These are phyloP conservation scores for Lophium mytilinum DNA, from an alignment of 495 filamentous ascomycete genomes.

Conservation along the genomic window DNA sequence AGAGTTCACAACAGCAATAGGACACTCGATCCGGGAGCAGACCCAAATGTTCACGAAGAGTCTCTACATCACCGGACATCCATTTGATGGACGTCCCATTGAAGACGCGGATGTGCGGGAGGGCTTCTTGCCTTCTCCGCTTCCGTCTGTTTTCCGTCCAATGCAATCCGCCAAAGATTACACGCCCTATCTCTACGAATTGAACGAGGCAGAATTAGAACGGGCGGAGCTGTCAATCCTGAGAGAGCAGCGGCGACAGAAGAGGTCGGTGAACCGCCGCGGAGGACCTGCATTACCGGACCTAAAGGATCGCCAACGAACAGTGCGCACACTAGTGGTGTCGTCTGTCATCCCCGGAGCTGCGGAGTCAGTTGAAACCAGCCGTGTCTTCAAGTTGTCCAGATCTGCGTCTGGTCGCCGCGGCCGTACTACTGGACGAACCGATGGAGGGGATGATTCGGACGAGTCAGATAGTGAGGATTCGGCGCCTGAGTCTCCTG, in stretches of 20 bases:
- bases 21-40: conserved; percentile 94
- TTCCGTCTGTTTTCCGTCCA: conserved; percentile 75
- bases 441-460: conserved; percentile 71
- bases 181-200: conserved; percentile 84
- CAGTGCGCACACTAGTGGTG: conserved; percentile 82
- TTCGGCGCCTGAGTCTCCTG: conserved; percentile 51
- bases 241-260: conserved; percentile 85
- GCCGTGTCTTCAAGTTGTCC: conserved; percentile 72
- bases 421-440: conserved; percentile 41
- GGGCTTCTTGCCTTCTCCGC: conserved; percentile 78
- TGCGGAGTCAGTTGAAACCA: conserved; percentile 70
- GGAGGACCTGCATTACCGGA: conserved; percentile 93
- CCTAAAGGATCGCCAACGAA: conserved; percentile 87
- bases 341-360: conserved; percentile 86
- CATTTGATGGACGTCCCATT: conserved; percentile 87
- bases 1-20: conserved; percentile 95
- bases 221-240: conserved; percentile 85
- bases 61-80: conserved; percentile 85
- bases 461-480: conserved; percentile 49
- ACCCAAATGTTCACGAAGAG: conserved; percentile 87
- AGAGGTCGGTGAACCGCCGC: conserved; percentile 86
- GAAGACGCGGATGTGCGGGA: conserved; percentile 82
- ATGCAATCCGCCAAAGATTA: conserved; percentile 88
- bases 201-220: conserved; percentile 82
- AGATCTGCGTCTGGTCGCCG: conserved; percentile 48